phyloP scores from a whole-genome alignment of 1,284 basidiomycete genomes.

The Caloboletus inedulis region DNA sequence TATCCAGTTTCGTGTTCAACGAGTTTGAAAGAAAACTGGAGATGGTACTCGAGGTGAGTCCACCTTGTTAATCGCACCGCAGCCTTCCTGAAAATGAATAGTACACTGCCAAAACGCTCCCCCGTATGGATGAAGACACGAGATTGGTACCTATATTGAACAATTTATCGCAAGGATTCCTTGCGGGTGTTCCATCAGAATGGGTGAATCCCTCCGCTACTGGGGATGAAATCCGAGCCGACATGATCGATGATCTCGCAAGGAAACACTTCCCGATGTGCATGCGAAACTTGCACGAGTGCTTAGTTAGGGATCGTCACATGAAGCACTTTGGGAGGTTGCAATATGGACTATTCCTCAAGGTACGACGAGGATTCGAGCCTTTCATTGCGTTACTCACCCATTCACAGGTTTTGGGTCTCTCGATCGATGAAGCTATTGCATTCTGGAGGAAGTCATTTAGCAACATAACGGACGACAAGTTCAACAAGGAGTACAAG shows the following conservation, averaged over 20 bases:
- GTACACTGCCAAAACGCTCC: conserved; percentile 85
- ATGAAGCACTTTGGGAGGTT: conserved; percentile 91
- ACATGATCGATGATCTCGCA: conserved; percentile 91
- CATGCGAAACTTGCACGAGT: conserved; percentile 90
- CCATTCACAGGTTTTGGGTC: conserved; percentile 71
- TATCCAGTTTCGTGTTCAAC: conserved; percentile 86
- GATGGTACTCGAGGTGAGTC: conserved; percentile 73
- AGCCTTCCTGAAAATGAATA: conserved; percentile 31
- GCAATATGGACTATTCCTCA: conserved; percentile 94
- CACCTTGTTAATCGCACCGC: neutral
- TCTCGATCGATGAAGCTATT: conserved; percentile 94
- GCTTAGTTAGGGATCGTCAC: conserved; percentile 76
- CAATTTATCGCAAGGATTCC: conserved; percentile 92
- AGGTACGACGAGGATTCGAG: conserved; percentile 50
- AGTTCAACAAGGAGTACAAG: conserved; percentile 97
- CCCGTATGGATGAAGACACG: conserved; percentile 94
- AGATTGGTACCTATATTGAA: conserved; percentile 88
- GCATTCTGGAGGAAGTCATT: conserved; percentile 94
- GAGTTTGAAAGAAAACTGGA: conserved; percentile 82
- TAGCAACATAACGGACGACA: conserved; percentile 80
- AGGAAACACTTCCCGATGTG: conserved; percentile 92
- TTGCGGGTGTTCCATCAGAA: conserved; percentile 86
- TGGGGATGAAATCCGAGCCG: conserved; percentile 77
- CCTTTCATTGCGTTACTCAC: neutral
- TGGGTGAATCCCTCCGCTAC: conserved; percentile 59